These are phyloP conservation scores for Papiliotrema terrestris DNA, from an alignment of 1,284 basidiomycete species.

Conservation along the genomic window DNA sequence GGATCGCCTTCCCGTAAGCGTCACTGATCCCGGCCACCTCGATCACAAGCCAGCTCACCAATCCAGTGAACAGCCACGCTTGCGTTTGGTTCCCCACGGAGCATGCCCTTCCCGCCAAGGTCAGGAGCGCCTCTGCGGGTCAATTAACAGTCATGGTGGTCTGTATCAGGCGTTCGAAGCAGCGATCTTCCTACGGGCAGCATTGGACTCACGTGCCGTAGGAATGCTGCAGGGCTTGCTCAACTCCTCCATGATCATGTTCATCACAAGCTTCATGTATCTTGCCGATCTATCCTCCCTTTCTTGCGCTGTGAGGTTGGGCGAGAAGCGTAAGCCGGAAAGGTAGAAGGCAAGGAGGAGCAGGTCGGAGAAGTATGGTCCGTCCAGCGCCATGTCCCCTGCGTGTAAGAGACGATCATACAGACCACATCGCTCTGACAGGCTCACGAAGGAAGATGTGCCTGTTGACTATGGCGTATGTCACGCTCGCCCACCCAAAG, in stretches of 20 bases:
- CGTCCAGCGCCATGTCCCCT: conserved; percentile 23
- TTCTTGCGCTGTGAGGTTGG: conserved; percentile 14
- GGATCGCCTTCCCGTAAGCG: conserved; percentile 6
- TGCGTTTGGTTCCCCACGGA: conserved; percentile 19
- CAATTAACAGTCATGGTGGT: no score
- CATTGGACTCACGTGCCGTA: conserved; percentile 7
- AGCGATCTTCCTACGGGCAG: no score
- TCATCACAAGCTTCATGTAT: conserved; percentile 18
- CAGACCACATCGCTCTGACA: not conserved
- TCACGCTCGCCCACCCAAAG: conserved; percentile 19
- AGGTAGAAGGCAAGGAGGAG: conserved; percentile 21
- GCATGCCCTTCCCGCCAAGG: conserved; percentile 16
- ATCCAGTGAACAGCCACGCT: conserved; percentile 23
- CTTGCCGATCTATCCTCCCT: conserved; percentile 10
- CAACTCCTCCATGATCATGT: conserved; percentile 18
- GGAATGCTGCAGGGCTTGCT: conserved; percentile 15
- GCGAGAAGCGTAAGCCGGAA: conserved; percentile 17
- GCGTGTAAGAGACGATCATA: not conserved
- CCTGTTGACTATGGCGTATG: conserved; percentile 13
- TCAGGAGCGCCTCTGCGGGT: conserved; percentile 15
- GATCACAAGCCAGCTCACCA: conserved; percentile 7
- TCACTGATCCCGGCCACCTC: not conserved
- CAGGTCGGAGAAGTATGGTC: conserved; percentile 20
- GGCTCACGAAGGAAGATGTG: conserved; percentile 16
- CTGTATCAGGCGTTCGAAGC: no score